These are phyloP conservation scores for Synchytrium microbalum DNA, from an alignment of 371 early-diverging fungal species.

Conservation along the genomic window DNA sequence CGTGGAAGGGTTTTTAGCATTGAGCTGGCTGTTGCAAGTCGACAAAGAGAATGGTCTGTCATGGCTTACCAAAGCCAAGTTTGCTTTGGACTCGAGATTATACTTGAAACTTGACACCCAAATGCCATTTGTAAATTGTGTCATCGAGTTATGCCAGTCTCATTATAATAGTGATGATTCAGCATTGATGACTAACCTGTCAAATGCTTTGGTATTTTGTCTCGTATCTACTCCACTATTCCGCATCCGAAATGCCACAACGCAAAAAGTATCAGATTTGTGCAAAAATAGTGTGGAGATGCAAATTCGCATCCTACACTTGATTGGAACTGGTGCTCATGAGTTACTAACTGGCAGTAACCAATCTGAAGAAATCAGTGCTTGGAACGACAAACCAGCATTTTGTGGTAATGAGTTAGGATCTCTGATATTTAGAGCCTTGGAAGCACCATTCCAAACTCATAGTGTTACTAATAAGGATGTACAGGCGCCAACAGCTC, in stretches of 20 bases:
- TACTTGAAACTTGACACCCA: not conserved
- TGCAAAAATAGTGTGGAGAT: not conserved
- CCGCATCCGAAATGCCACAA: not conserved
- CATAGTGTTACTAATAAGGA: slow-evolving; percentile 11
- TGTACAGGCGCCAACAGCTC: slow-evolving; percentile 1
- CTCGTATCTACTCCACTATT: slow-evolving; percentile 9
- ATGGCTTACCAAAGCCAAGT: slow-evolving; percentile 6
- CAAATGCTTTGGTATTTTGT: slow-evolving; percentile 16
- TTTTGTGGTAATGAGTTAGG: slow-evolving; percentile 17
- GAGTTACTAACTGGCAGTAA: not conserved
- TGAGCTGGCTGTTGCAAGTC: slow-evolving; percentile 22
- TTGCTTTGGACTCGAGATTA: slow-evolving; percentile 4
- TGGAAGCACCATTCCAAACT: not conserved
- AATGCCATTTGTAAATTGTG: slow-evolving; percentile 5
- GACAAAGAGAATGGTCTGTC: slow-evolving; percentile 14
- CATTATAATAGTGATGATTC: slow-evolving; percentile 68
- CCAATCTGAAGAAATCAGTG: not conserved
- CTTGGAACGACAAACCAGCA: slow-evolving; percentile 33
- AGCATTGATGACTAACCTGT: slow-evolving; percentile 33
- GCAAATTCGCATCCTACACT: not conserved
- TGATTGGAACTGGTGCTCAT: slow-evolving; percentile 11
- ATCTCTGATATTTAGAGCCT: not conserved
- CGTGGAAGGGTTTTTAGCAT: slow-evolving; percentile 31
- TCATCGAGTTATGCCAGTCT: slow-evolving; percentile 47
- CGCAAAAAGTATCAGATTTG: not conserved